Evolutionary conservation across 805 yeast genomes (phyloP), one percentile per base, ranked within the genome.

Genomic region (Myxozyma monticola): DNA sequence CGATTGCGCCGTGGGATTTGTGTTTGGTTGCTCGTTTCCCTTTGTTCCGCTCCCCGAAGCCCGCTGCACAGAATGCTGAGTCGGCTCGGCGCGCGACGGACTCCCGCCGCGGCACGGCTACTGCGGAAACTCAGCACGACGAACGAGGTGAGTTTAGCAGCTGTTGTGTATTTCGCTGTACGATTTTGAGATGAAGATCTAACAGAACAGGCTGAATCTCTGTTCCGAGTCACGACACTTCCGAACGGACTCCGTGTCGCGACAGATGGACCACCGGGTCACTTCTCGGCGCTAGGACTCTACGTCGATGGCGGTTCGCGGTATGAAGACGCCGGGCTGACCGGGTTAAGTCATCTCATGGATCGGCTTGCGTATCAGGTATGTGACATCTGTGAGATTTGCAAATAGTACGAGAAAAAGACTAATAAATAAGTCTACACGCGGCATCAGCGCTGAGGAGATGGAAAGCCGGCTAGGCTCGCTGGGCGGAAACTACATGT

Each of bases 401-500:
- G n/a, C n/a, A n/a, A n/a, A n/a, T n/a, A n/a, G n/a, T n/a, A n/a
- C n/a, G n/a, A n/a, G n/a, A n/a, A n/a, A n/a, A n/a, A n/a, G n/a
- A n/a, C n/a, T n/a, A n/a, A n/a, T n/a, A n/a, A n/a, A 14, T 29
- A 65, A 71, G 56, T 56, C 71, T 20, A 68, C 73, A 1, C 46
- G 46, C 35, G 48, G 52, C 18, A 54, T 60, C 49, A 61, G 78
- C 1, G 90, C 88, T 2, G 70, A 75, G 37, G 77, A 84, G 44
- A 86, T 93, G 88, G 76, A 86, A 58, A 84, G 84, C 57, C 77
- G 76, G 18, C 72, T 93, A 55, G 89, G 88, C 49, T 74, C 79
- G 31, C 68, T 93, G 50, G 99, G 99, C 42, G 99, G 98, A 12
- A 91, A 89, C 67, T 89, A 85, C 69, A 90, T 88, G 81, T 86